Evolutionary conservation across 192 early-diverging fungal genomes (phyloP), one percentile per base, ranked within the genome.

Genomic region (Backusella morwellensis): DNA sequence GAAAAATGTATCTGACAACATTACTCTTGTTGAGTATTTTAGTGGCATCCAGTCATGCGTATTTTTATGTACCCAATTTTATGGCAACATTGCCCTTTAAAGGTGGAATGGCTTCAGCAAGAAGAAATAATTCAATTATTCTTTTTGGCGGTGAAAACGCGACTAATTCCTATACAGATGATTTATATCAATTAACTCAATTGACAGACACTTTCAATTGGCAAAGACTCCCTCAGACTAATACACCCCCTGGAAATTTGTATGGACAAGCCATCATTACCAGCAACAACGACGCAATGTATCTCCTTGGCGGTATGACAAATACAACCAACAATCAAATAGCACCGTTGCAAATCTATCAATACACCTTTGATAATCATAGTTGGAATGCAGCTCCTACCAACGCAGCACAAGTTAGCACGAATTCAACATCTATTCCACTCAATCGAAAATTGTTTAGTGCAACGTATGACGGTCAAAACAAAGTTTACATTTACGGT

Each of bases 401-500:
- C 38, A 47, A 54, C 36, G 17, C 52, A 21, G 29, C 26, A 9
- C 26, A 19, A 21, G 21, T 32, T 11, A 75, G n/a, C 23, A 66
- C 11, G 26, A 75, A 66, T 17, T 15, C 74, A 5, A 35, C 41
- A n/a, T 17, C 70, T 21, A 66, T 59, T 23, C 69, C 63, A 21
- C 54, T 56, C 11, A 77, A 54, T 66, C 70, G 80, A 38, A 63
- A 69, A 50, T 35, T 35, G 7, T 77, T 77, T 71, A 66, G 56
- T 69, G 76, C 73, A 38, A 75, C 76, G 35, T 52, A 68, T 36
- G 77, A 73, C 35, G n/a, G 50, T 8, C 32, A 68, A 6, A 72
- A 77, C 54, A 77, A 75, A 52, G 35, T 77, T 52, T 81, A 81
- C 71, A 63, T 81, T 29, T 81, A 69, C 72, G 80, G 76, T 67